Conservation (phyloP, 495 filamentous ascomycete species). For the Trichoderma asperelloides region DNA sequence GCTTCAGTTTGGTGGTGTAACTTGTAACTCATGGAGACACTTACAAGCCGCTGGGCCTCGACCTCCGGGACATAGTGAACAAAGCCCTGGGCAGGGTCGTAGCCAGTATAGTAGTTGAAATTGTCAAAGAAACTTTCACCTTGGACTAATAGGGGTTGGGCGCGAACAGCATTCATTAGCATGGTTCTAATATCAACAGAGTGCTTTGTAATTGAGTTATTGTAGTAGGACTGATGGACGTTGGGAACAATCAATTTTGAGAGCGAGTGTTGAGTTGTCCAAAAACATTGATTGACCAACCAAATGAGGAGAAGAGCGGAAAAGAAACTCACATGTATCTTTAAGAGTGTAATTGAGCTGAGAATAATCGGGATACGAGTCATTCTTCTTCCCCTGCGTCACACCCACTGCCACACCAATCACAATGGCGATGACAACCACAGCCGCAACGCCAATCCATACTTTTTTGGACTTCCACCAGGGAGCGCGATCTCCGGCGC, state of each 20-base stretch:
- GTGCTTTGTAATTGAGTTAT: neutral
- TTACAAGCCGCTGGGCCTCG: conserved; percentile 20
- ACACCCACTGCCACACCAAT: conserved; percentile 43
- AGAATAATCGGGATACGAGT: conserved; percentile 30
- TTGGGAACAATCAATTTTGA: too few species aligned
- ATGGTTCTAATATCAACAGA: neutral
- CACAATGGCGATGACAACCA: conserved; percentile 36
- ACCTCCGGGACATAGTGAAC: conserved; percentile 32
- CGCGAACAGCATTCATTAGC: neutral
- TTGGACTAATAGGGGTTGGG: conserved; percentile 19
- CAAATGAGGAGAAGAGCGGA: neutral
- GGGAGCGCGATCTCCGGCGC: conserved; percentile 9
- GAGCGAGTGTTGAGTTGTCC: too few species aligned
- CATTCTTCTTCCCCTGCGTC: conserved; percentile 37
- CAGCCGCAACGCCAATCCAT: conserved; percentile 32
- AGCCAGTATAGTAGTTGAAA: conserved; percentile 35
- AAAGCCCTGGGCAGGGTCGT: conserved; percentile 30
- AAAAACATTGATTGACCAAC: too few species aligned
- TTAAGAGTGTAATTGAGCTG: conserved; percentile 26
- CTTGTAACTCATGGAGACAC: neutral
- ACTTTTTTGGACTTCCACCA: conserved; percentile 45
- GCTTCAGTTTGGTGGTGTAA: neutral
- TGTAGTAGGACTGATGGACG: too few species aligned
- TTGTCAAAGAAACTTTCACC: conserved; percentile 46
- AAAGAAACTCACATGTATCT: conserved; percentile 26